phyloP scores from a whole-genome alignment of 1,284 basidiomycete species.

The Melampsora americana region DNA sequence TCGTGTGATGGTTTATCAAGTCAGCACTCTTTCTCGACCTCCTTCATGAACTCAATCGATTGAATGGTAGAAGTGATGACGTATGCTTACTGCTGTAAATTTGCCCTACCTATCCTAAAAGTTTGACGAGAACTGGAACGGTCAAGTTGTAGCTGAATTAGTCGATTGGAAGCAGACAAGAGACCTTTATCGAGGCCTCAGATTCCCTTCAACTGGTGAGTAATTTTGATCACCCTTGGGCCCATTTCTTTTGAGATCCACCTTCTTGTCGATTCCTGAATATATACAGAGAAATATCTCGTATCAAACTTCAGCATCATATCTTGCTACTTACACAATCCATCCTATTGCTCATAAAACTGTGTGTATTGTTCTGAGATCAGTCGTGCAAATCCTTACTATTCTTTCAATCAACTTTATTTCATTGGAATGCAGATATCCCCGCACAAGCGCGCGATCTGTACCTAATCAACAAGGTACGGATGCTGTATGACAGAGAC shows the following conservation, averaged over 20 bases:
- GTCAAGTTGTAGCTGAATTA: constrained; percentile 75
- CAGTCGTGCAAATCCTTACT: not conserved
- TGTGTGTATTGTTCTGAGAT: not conserved
- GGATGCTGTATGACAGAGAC: constrained; percentile 73
- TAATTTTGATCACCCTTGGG: not conserved
- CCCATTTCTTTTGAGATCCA: not conserved
- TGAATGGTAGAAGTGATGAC: constrained; percentile 7
- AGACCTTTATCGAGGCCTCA: constrained; percentile 71
- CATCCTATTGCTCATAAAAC: not conserved
- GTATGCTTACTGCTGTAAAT: not conserved
- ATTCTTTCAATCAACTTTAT: not conserved
- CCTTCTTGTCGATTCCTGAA: not conserved
- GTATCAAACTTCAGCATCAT: not conserved
- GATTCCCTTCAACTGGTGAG: constrained; percentile 61
- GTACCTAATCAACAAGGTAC: constrained; percentile 69
- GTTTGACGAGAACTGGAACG: constrained; percentile 59
- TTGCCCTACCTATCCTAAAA: constrained; percentile 20
- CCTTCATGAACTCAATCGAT: not conserved
- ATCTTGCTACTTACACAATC: not conserved
- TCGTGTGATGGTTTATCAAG: constrained; percentile 82
- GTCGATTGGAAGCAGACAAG: constrained; percentile 77
- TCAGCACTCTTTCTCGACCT: constrained; percentile 49
- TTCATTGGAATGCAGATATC: constrained; percentile 56
- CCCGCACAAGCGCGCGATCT: constrained; percentile 62
- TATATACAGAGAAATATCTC: no score